A percentile compares a stretch with the other conserved stretches of the same genome.
These are phyloP conservation scores for Elaeis guineensis DNA, from an alignment of 176 grass and related monocot genomes.

Conservation along the genomic window DNA sequence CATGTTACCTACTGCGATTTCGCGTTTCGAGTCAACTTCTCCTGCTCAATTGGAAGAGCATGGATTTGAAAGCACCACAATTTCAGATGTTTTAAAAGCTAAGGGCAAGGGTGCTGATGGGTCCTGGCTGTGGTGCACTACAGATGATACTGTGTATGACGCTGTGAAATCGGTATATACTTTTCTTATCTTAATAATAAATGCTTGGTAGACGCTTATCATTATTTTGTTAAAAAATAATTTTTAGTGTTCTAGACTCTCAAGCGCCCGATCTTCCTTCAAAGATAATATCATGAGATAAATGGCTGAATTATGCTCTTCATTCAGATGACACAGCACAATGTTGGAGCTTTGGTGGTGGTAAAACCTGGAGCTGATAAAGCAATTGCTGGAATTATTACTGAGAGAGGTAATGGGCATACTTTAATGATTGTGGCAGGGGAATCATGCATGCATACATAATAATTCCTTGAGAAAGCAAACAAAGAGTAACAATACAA, in stretches of 20 bases:
- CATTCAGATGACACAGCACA: conserved; percentile 91
- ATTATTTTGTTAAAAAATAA: neutral
- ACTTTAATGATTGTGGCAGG: neutral
- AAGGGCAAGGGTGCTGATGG: conserved; percentile 95
- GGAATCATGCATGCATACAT: too few relatives aligned
- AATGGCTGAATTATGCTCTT: conserved; percentile 2
- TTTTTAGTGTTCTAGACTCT: neutral
- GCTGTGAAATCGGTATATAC: conserved; percentile 85
- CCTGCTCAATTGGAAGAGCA: conserved; percentile 59
- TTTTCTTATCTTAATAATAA: neutral
- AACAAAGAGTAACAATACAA: too few relatives aligned
- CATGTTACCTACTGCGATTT: conserved; percentile 39
- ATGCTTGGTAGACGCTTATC: neutral
- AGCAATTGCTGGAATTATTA: conserved; percentile 81
- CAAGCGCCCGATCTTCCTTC: conserved; percentile 1
- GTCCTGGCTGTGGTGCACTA: conserved; percentile 97
- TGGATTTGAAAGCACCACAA: conserved; percentile 82
- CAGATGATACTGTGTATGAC: conserved; percentile 81
- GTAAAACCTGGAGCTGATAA: conserved; percentile 74
- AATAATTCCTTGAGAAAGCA: too few relatives aligned
- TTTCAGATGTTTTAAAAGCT: conserved; percentile 64
- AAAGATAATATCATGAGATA: neutral
- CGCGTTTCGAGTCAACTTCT: conserved; percentile 55
- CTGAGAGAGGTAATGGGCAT: conserved; percentile 74
- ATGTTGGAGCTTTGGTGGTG: conserved; percentile 92